These are phyloP conservation scores for Kuraishia cidri DNA, from an alignment of 805 yeast genomes.

Conservation along the genomic window DNA sequence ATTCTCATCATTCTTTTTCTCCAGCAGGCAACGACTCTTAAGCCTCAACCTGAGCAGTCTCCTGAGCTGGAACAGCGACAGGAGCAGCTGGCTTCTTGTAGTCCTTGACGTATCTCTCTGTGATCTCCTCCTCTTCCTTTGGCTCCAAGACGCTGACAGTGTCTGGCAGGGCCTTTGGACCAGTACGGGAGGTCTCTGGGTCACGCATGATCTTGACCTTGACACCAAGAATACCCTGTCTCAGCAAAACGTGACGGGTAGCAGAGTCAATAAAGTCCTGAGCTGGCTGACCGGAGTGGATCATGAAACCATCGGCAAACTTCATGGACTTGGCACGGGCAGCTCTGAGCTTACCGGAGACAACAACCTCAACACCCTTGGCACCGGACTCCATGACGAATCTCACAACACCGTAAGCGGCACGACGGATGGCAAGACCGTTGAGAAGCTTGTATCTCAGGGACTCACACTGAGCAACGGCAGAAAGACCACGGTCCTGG, in stretches of 20 bases:
- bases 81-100: slow-evolving; percentile 47
- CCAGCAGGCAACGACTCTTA: too few relatives aligned
- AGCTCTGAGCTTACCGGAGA: slow-evolving; percentile 99
- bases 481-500: slow-evolving; percentile 98
- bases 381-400: slow-evolving; percentile 99
- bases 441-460: slow-evolving; percentile 94
- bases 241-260: slow-evolving; percentile 98
- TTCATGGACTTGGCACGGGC: slow-evolving; percentile 99
- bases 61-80: too few relatives aligned
- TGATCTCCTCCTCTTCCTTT: slow-evolving; percentile 82
- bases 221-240: slow-evolving; percentile 99
- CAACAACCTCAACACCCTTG: slow-evolving; percentile 99
- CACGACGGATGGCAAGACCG: slow-evolving; percentile 99
- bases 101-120: slow-evolving; percentile 76
- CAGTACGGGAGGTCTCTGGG: slow-evolving; percentile 78
- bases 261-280: slow-evolving; percentile 97
- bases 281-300: slow-evolving; percentile 99
- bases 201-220: slow-evolving; percentile 99
- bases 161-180: slow-evolving; percentile 93
- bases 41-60: too few relatives aligned
- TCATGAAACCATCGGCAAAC: slow-evolving; percentile 99
- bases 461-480: slow-evolving; percentile 99
- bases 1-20: too few relatives aligned
- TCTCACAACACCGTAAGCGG: slow-evolving; percentile 99
- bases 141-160: slow-evolving; percentile 88